Evolutionary conservation across 1,139 yeast genomes (phyloP), one percentile per base, ranked within the genome.

Genomic region (Taphrina pruni): DNA sequence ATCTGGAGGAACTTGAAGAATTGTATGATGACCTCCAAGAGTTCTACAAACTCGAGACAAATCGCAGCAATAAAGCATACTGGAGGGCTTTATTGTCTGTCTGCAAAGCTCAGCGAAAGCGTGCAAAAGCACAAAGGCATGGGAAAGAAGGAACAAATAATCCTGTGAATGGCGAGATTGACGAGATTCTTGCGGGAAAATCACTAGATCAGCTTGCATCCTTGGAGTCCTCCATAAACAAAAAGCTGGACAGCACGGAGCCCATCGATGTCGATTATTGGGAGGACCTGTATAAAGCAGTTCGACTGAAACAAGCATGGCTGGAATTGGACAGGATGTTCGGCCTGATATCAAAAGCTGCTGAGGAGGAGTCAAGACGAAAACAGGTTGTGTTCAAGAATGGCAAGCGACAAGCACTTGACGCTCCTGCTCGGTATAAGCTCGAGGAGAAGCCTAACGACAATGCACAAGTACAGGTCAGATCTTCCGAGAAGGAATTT

Each of bases 181-280:
- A 78, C 26, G 72, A 73, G 14, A 69, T 78, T 1, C 70, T 79
- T 1, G 66, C 71, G 6, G 77, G 73, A 36, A 77, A 78, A 69
- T 66, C 75, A 0, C 66, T 70, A 35, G 71, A 70, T 2, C 78
- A 76, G 57, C 72, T 79, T 12, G 72, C 68, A 3, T 73, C 71
- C 11, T 70, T 79, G 8, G 76, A 76, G 64, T 45, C 54, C 1
- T 69, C 74, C 39, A 75, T 78, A 38, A 65, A 74, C 39, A 45
- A 56, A 8, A 75, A 76, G 71, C 72, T 78, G 35, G 57, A 66
- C 12, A 70, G 71, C n/a, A 75, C 72, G 65, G 66, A 67, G 7
- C 69, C 74, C 0, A 71, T 77, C 5, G 79, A 78, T 52, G 72
- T 73, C 20, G 79, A 76, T 38, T 79, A 78, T 62, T 79, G 81